Percentiles rank a stretch among this genome's conserved stretches.
phyloP scores from a whole-genome alignment of 2,329 filamentous ascomycete species.

The Exserohilum rostratum region DNA sequence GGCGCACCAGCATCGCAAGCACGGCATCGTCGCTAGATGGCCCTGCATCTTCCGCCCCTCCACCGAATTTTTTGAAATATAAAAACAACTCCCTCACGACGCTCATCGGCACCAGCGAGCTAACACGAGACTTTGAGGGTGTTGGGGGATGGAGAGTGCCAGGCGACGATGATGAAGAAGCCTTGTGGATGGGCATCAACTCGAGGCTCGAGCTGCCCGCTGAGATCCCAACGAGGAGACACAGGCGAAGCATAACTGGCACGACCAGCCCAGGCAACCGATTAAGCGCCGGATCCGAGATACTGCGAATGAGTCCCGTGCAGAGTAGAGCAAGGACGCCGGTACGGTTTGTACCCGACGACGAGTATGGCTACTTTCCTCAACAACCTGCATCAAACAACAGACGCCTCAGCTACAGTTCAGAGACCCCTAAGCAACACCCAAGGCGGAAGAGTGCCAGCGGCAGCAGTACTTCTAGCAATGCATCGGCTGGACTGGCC shows the following conservation, averaged over 20 bases:
- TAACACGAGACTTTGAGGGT: constrained; percentile 52
- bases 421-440: constrained; percentile 31
- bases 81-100: constrained; percentile 46
- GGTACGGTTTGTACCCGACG: constrained; percentile 21
- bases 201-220: constrained; percentile 49
- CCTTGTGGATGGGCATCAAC: constrained; percentile 53
- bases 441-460: constrained; percentile 35
- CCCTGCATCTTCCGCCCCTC: constrained; percentile 16
- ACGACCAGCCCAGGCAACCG: constrained; percentile 35
- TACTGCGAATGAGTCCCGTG: constrained; percentile 47
- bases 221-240: constrained; percentile 34
- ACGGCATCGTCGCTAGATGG: constrained; percentile 30
- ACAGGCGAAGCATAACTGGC: constrained; percentile 42
- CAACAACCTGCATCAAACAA: constrained; percentile 20
- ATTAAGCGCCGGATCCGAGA: constrained; percentile 42
- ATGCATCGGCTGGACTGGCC: constrained; percentile 15
- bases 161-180: constrained; percentile 51
- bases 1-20: constrained; percentile 32
- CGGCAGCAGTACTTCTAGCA: constrained; percentile 31
- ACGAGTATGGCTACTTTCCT: constrained; percentile 37
- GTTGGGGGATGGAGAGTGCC: constrained; percentile 51
- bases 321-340: constrained; percentile 47
- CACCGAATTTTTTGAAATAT: constrained; percentile 22
- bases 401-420: constrained; percentile 26
- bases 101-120: constrained; percentile 40